Evolutionary conservation across 179 eudicot genomes (phyloP).

Genomic region (Drosera spatulata): DNA sequence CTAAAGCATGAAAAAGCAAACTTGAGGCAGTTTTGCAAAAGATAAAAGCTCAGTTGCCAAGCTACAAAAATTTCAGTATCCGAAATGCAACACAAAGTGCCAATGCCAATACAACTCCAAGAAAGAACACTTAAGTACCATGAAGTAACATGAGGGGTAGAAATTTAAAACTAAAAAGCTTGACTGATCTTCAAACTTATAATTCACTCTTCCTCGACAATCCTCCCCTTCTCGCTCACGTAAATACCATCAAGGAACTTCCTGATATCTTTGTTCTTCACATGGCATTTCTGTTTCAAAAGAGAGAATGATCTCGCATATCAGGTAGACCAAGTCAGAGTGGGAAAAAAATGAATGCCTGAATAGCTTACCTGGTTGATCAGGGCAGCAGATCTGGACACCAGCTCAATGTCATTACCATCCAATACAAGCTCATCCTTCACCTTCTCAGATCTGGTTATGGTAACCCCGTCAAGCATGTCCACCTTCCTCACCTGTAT

Average conservation of each 20-base stretch:
- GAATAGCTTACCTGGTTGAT: constrained; percentile 30
- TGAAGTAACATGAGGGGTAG: too few species aligned
- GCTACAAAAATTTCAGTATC: too few species aligned
- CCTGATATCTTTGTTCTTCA: constrained; percentile 39
- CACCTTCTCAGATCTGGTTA: constrained; percentile 20
- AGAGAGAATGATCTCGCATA: not conserved
- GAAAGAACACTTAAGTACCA: too few species aligned
- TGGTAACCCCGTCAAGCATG: constrained; percentile 17
- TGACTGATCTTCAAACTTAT: too few species aligned
- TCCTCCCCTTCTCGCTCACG: constrained; percentile 37
- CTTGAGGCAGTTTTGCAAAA: too few species aligned
- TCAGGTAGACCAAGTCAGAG: not conserved
- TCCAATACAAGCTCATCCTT: constrained; percentile 15
- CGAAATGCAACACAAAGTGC: too few species aligned
- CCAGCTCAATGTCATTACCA: constrained; percentile 17
- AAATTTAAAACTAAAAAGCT: too few species aligned
- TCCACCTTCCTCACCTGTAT: constrained; percentile 6
- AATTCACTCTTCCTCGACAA: constrained; percentile 15
- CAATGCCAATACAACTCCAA: too few species aligned
- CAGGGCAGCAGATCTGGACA: constrained; percentile 38
- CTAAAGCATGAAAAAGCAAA: too few species aligned
- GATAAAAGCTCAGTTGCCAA: too few species aligned
- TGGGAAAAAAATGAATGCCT: not conserved
- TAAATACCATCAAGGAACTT: constrained; percentile 41
- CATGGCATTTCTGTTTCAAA: constrained; percentile 33